Base-by-base conservation (phyloP, 2,329 filamentous ascomycete genomes). In the Cytospora piceicola region DNA sequence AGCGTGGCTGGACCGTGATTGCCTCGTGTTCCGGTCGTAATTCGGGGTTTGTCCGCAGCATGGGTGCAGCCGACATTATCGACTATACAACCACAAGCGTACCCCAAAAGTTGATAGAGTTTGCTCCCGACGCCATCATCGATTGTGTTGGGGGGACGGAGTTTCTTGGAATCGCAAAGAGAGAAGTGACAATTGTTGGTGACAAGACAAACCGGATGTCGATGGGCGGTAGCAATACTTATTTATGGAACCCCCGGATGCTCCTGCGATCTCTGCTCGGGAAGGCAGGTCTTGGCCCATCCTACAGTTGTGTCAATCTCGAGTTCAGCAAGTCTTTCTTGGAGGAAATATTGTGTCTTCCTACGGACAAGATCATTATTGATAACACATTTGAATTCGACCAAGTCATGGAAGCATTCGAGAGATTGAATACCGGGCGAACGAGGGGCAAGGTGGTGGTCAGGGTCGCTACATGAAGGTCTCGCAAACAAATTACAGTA, bases 141-240 rank as follows among this genome's bases (percentile, higher is more conserved):
- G 69, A 70, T 36, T 69, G 64, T 6, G 69, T 71, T 8, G 66
- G 69, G n/a, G 67, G 68, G 2, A 67, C 60, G 2, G 62, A 63
- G 49, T 69, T 67, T 20, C 52, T 69, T 24, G 66, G 62, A 4
- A 51, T 70, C 7, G 69, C 70, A 8, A 59, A 65, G 27, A 57
- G 53, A 52, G 69, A 70, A 27, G 69, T 71, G n/a, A 69, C 69
- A 2, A 64, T 71, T 15, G 69, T 70, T 12, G 69, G 70, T 9
- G 69, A 71, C 54, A 70, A 70, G 57, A 69, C 66, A 15, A 61
- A 34, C 24, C 52, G 65, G 12, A 32, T 52, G 27, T 52, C 59
- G 2, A 66, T 68, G 65, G 58, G 67, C 49, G 66, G 65, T 1
- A 63, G 58, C 9, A 61, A 30, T 7, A 65, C 56, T 36, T 65